Base-by-base conservation (phyloP, 2,329 filamentous ascomycete genomes). In the Lachnum nothofagi region DNA sequence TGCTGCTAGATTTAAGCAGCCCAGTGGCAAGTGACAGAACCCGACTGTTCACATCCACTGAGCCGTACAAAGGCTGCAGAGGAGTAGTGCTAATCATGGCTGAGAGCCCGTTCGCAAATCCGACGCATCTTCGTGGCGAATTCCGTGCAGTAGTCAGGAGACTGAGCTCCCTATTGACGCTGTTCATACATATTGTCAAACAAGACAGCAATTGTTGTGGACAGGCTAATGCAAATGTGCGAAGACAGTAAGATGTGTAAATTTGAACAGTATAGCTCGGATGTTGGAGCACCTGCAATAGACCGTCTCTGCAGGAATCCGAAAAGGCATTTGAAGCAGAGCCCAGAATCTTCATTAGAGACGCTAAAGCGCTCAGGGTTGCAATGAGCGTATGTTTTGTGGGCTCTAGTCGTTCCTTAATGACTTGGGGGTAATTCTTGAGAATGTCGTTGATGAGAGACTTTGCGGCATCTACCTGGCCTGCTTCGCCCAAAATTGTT, bases 231-330 rank as follows among this genome's bases (percentile, higher is more conserved):
- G 95, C 88, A 62, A 97, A 93, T 0, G 79, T 82, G 59, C 91
- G 89, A 60, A 97, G 74, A 63, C 90, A 95, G 52, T 87, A 80
- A 4, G 93, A 88, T 1, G 89, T 85, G 61, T 93, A 86, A 3
- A 97, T 83, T 64, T 98, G 93, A 2, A 98, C 93, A 4, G 90
- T 93, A 67, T 97, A 97, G 68, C 89, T 96, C 0, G 91, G 89
- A 67, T 98, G 93, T 60, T 95, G 88, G 22, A 97, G 73, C 5
- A 95, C 88, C 65, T 96, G 90, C 33, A 97, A 73, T 25, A 98
- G 72, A 3, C 86, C 86, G 66, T 98, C 93, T 42, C 91, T 81
- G 64, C 89, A 95, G 12, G 77, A 66, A 55, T 98, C 94, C 6
- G 89, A 86, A 59, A 96, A 82, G 45, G 74, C 74, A 53, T 83